A percentile compares a stretch with the other conserved stretches of the same genome.
Evolutionary conservation across 2,329 filamentous ascomycete species (phyloP).

Genomic region (Venturia oleaginea): DNA sequence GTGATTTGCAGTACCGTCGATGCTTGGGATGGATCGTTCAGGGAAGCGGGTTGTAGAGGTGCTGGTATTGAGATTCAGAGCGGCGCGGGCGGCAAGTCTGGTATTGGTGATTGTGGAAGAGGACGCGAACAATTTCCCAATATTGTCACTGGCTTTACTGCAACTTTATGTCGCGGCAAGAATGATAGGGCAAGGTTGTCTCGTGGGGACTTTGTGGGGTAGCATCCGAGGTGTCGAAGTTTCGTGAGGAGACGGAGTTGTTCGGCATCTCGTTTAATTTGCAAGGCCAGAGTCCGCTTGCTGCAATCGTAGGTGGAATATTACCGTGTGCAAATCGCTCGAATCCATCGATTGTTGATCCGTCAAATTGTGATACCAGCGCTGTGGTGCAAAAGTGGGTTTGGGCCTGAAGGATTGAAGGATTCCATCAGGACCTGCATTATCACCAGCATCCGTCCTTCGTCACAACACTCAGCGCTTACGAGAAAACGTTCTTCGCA

Average conservation of each 20-base stretch:
- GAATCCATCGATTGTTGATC: background rate
- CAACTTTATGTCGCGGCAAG: background rate
- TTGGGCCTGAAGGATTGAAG: background rate
- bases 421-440: background rate
- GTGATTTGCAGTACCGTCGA: background rate
- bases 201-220: background rate
- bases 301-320: background rate
- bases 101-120: background rate
- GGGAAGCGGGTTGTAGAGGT: background rate
- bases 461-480: conserved; percentile 1
- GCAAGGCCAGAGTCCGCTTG: background rate
- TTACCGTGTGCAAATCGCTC: background rate
- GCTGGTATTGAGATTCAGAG: background rate
- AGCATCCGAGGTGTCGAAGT: conserved; percentile 3
- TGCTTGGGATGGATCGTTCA: background rate
- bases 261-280: background rate
- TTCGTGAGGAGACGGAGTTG: background rate
- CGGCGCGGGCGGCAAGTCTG: background rate
- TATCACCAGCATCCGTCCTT: background rate
- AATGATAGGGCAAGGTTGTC: background rate
- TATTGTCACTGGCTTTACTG: background rate
- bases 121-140: background rate
- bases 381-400: background rate
- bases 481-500: background rate
- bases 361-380: background rate